Evolutionary conservation across 208 protist genomes (phyloP).

Genomic region (Phytomonas sp.): DNA sequence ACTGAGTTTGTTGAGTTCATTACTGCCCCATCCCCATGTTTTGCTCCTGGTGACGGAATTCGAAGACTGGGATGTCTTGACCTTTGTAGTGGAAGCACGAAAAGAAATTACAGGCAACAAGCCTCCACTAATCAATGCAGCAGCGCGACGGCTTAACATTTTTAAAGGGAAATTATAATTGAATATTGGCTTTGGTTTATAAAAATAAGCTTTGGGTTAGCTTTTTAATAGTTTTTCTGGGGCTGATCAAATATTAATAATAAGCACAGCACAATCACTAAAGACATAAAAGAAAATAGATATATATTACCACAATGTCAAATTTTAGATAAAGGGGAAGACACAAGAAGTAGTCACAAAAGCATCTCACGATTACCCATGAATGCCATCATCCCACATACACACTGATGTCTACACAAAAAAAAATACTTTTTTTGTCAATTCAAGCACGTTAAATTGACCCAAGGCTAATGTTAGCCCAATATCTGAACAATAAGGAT

Average conservation of each 20-base stretch:
- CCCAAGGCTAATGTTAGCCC: neutral
- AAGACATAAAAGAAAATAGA: neutral
- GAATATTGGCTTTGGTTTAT: neutral
- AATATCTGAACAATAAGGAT: neutral
- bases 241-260: neutral
- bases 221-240: neutral
- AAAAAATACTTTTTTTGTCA: neutral
- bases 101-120: neutral
- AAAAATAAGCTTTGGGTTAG: neutral
- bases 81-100: neutral
- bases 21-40: slow-evolving; percentile 9
- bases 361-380: neutral
- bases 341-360: neutral
- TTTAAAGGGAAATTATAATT: neutral
- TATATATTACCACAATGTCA: neutral
- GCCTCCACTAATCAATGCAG: neutral
- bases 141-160: neutral
- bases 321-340: neutral
- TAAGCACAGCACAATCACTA: neutral
- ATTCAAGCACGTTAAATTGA: neutral
- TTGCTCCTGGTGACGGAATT: neutral
- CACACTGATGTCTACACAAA: neutral
- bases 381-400: neutral
- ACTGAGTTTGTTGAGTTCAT: slow-evolving; percentile 16
- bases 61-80: neutral